Conservation (phyloP, 2,329 filamentous ascomycete species). For the Lachnellula willkommii region DNA sequence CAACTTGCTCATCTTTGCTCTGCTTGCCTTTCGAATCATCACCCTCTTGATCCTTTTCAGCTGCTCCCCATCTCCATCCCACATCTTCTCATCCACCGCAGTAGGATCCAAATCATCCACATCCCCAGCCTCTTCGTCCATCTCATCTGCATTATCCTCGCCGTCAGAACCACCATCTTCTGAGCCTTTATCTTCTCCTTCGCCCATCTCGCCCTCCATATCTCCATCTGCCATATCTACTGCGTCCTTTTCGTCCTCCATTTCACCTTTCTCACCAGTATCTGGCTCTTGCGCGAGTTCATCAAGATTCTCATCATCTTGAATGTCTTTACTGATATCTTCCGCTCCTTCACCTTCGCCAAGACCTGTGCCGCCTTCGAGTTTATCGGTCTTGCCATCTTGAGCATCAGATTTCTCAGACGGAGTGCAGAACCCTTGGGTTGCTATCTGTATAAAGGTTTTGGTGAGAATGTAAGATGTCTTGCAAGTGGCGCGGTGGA, state of each 20-base stretch:
- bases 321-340: constrained; percentile 96
- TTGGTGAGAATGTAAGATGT: constrained; percentile 71
- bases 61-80: constrained; percentile 82
- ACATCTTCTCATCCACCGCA: constrained; percentile 97
- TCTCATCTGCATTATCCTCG: constrained; percentile 63
- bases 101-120: constrained; percentile 87
- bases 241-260: constrained; percentile 76
- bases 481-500: constrained; percentile 68
- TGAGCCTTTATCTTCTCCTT: constrained; percentile 57
- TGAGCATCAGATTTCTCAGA: constrained; percentile 71
- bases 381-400: constrained; percentile 65
- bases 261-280: constrained; percentile 51
- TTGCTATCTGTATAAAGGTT: constrained; percentile 71
- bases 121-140: constrained; percentile 85
- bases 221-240: constrained; percentile 93
- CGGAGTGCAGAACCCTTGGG: constrained; percentile 87
- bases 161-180: constrained; percentile 60
- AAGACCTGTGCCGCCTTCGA: constrained; percentile 87
- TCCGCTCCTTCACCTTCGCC: constrained; percentile 93
- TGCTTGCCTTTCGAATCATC: constrained; percentile 67
- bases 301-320: constrained; percentile 85
- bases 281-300: constrained; percentile 85
- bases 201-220: constrained; percentile 77
- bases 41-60: constrained; percentile 75
- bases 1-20: constrained; percentile 48